Evolutionary conservation across 1,284 basidiomycete species (phyloP).

Genomic region (Limonomyces culmigenus): DNA sequence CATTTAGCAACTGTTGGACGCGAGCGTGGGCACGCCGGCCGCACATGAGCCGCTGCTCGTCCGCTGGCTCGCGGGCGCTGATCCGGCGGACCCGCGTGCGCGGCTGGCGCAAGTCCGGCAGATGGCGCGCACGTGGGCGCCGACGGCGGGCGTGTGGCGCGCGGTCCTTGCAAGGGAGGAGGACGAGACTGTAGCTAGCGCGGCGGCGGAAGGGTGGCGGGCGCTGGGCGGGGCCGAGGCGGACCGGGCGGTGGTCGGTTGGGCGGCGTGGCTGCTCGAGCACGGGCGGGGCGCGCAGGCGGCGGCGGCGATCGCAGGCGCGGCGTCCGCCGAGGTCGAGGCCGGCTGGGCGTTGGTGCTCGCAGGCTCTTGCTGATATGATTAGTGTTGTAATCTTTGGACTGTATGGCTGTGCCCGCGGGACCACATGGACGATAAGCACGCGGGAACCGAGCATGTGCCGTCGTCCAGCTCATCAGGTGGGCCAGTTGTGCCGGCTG

Average conservation of each 20-base stretch:
- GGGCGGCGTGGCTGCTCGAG: slow-evolving; percentile 27
- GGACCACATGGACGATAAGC: too few species aligned
- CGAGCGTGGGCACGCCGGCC: too few species aligned
- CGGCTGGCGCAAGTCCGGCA: slow-evolving; percentile 19
- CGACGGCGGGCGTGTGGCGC: slow-evolving; percentile 26
- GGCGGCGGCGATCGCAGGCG: slow-evolving; percentile 15
- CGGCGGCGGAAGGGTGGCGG: slow-evolving; percentile 16
- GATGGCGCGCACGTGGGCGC: slow-evolving; percentile 23
- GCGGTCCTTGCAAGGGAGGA: slow-evolving; percentile 17
- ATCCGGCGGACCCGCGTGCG: slow-evolving; percentile 8
- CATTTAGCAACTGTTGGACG: too few species aligned
- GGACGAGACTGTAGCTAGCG: slow-evolving; percentile 16
- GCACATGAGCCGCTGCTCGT: slow-evolving; percentile 32
- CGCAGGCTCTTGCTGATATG: too few species aligned
- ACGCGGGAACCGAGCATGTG: too few species aligned
- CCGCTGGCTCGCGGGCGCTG: slow-evolving; percentile 21
- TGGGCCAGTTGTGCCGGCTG: too few species aligned
- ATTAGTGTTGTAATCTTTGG: too few species aligned
- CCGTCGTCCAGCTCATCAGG: too few species aligned
- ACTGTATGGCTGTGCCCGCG: too few species aligned
- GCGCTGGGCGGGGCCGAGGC: not conserved
- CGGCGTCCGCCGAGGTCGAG: too few species aligned
- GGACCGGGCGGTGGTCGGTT: slow-evolving; percentile 17
- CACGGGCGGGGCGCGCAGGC: slow-evolving; percentile 21
- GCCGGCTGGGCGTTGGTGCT: too few species aligned